Base-by-base conservation (phyloP, 1,139 yeast species). In the Kurtzmaniella quercitrusa region DNA sequence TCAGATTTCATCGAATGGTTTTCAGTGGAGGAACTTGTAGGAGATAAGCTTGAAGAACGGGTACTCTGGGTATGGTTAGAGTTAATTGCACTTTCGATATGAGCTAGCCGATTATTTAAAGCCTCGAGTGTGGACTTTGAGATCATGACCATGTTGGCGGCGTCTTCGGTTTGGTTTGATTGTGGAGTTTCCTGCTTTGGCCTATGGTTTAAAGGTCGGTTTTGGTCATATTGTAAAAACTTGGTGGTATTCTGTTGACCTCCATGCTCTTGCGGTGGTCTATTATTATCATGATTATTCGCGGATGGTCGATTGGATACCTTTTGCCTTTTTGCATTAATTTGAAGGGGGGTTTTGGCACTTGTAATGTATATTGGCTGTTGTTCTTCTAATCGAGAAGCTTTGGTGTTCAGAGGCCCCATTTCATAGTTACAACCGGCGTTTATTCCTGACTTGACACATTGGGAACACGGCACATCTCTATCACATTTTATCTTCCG, bases 401-500 rank as follows among this genome's bases (percentile, higher is more conserved):
- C 28, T 22, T 21, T 15, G 6, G 18, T 36, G 21, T 19, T 14
- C 33, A 17, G 12, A n/a, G 23, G 21, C 16, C 16, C 46, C 26
- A 51, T 54, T 22, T 60, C 60, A 45, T 68, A 69, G 11, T 43
- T 42, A 48, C 75, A 69, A 16, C 49, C 35, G 23, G 47, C 52
- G 3, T 51, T 41, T 12, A 56, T 47, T 18, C 57, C 55, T 11
- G 59, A 48, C 43, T 59, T 63, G 5, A 57, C 47, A 53, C 76
- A 70, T 39, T 62, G 67, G 3, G 57, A 49, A 50, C 76, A 70
- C 0, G 76, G 76, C 30, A 47, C 50, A 12, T 53, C 57, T 41
- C 65, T 58, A 45, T 69, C 71, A 55, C 76, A 70, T 41, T 56
- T 62, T 46, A 68, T 60, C 50, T 70, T 69, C 47, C 62, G 59